These are phyloP conservation scores for Saururus chinensis DNA, from an alignment of 164 flowering plant species.

Conservation along the genomic window DNA sequence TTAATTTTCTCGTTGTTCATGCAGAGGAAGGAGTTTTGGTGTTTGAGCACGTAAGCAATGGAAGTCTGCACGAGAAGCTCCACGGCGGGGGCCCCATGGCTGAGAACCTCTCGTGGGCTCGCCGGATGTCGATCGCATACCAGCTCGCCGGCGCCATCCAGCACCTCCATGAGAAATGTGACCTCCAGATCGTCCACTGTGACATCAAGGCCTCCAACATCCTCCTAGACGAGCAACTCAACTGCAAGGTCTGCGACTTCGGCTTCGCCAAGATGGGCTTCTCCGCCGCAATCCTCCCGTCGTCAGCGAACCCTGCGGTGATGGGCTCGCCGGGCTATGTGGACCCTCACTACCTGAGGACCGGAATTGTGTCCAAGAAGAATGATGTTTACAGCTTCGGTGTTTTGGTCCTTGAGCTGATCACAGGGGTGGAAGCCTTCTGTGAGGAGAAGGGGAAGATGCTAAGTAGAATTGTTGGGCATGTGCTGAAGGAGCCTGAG, in stretches of 20 bases:
- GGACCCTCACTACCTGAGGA: constrained; percentile 64
- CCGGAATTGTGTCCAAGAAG: constrained; percentile 72
- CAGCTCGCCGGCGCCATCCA: constrained; percentile 55
- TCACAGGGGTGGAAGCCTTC: constrained; percentile 63
- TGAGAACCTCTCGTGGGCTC: constrained; percentile 39
- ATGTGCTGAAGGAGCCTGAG: constrained; percentile 15
- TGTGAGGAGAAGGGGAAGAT: constrained; percentile 25
- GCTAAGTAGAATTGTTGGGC: constrained; percentile 20
- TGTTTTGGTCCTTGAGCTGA: constrained; percentile 52
- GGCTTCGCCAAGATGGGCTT: constrained; percentile 68
- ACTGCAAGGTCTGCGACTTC: constrained; percentile 69
- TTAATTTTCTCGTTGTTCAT: not conserved
- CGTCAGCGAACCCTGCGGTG: constrained; percentile 20
- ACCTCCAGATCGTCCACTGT: constrained; percentile 52
- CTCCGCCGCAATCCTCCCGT: constrained; percentile 30
- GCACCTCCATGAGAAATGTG: constrained; percentile 50
- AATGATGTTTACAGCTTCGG: constrained; percentile 75
- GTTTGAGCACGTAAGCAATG: constrained; percentile 49
- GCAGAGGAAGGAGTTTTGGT: constrained; percentile 58
- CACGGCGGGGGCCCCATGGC: constrained; percentile 7
- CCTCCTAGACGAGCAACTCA: constrained; percentile 44
- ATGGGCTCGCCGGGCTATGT: constrained; percentile 75
- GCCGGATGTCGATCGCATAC: constrained; percentile 45
- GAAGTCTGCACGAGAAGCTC: constrained; percentile 57
- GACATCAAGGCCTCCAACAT: constrained; percentile 78